phyloP scores from a whole-genome alignment of 129 eudicot genomes.

The Mikania micrantha region DNA sequence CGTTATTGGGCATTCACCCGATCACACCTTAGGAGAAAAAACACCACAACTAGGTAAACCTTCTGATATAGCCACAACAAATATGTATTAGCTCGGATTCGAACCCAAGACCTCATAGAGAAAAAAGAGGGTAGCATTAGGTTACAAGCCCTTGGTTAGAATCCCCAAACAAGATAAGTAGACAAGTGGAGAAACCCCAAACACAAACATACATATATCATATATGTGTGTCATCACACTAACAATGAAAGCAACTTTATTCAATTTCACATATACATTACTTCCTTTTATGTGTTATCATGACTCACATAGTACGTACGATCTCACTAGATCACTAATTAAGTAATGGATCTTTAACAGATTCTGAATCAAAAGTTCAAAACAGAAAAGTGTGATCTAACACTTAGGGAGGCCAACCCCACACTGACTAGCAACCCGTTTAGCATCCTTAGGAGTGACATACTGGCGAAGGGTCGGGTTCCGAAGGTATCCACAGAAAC shows the following conservation, averaged over 20 bases:
- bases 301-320: neutral
- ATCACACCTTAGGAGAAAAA: too few species aligned
- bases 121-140: too few species aligned
- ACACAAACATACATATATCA: neutral
- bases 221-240: neutral
- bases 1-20: too few species aligned
- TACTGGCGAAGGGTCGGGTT: slow-evolving; percentile 22
- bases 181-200: too few species aligned
- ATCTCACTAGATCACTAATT: too few species aligned
- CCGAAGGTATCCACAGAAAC: slow-evolving; percentile 18
- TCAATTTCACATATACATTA: neutral
- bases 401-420: slow-evolving; percentile 13
- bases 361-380: neutral
- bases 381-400: slow-evolving; percentile 4
- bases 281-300: neutral
- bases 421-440: slow-evolving; percentile 27
- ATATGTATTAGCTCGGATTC: too few species aligned
- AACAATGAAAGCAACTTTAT: neutral
- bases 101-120: too few species aligned
- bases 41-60: too few species aligned
- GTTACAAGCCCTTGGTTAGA: too few species aligned
- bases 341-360: neutral
- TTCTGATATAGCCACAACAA: too few species aligned
- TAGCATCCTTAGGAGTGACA: slow-evolving; percentile 23
- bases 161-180: too few species aligned